Base-by-base conservation (phyloP, 2,329 filamentous ascomycete species). In the Exophiala bonariae region DNA sequence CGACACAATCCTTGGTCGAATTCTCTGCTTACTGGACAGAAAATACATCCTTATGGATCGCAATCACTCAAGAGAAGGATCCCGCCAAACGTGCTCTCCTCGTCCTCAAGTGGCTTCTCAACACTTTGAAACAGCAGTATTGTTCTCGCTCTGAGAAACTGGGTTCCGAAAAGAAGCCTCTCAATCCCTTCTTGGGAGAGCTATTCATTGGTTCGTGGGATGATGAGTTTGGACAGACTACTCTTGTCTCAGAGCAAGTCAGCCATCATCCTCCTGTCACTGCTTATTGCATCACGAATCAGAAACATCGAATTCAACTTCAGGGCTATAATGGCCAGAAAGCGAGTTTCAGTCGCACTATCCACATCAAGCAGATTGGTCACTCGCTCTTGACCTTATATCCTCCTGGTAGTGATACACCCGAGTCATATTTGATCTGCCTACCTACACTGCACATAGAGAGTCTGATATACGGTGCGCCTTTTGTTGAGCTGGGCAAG, bases 151-250 rank as follows among this genome's bases (percentile, higher is more conserved):
- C 88, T 64, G 91, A 96, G 66, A 83, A 84, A 66, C 70, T 83
- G 55, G 90, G 89, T 40, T 93, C 89, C 63, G 92, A 96, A 77
- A 97, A 97, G 82, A 99, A 97, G 76, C 92, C 92, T 2, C 73
- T 99, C 50, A 97, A 99, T 65, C 93, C 93, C 0, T 97, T 99
- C 72, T 73, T 99, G 28, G 92, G 92, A 47, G 92, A 99, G 74
- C 79, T 97, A 26, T 97, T 96, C 71, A 70, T 97, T 20, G 93
- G 92, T 18, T 86, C 84, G 61, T 99, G 93, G 93, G 81, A 86
- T 49, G 88, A 95, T 63, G 66, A 71, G 10, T 60, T 82, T 43
- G 92, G 92, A 47, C 86, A 83, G 38, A 97, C 93, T 20, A 82
- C 86, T 59, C 79, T 99, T 57, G 80, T 96, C 61, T 95, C 89